Percentiles rank a stretch among this genome's conserved stretches.
Evolutionary conservation across 495 filamentous ascomycete genomes (phyloP).

Genomic region (Pyrenula aspistea): DNA sequence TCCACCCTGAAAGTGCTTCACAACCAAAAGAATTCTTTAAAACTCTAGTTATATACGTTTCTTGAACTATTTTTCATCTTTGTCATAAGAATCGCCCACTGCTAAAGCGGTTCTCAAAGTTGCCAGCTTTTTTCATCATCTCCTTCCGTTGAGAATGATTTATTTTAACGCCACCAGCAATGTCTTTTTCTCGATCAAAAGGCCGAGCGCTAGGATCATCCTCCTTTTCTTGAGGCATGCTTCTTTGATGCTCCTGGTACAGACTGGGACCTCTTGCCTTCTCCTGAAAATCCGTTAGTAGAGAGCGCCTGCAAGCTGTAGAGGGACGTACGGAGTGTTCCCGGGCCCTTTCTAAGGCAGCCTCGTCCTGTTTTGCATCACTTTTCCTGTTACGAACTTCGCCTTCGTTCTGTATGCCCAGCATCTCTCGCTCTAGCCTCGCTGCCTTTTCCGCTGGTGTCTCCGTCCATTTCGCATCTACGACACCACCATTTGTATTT

Average conservation of each 20-base stretch:
- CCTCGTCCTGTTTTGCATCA: conserved; percentile 19
- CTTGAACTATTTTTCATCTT: too few relatives aligned
- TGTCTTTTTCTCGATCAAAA: conserved; percentile 94
- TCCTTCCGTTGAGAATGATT: conserved; percentile 64
- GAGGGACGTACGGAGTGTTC: conserved; percentile 41
- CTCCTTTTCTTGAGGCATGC: conserved; percentile 43
- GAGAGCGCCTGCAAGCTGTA: neutral
- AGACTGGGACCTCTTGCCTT: conserved; percentile 50
- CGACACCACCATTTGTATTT: conserved; percentile 16
- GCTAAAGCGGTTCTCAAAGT: conserved; percentile 74
- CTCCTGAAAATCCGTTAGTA: conserved; percentile 25
- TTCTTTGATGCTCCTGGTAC: conserved; percentile 46
- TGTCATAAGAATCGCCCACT: conserved; percentile 60
- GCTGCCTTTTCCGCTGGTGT: conserved; percentile 79
- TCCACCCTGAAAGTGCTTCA: too few relatives aligned
- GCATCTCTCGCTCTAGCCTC: conserved; percentile 70
- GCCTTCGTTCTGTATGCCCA: conserved; percentile 44
- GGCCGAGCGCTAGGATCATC: conserved; percentile 84
- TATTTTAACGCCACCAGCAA: conserved; percentile 62
- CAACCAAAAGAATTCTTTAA: too few relatives aligned
- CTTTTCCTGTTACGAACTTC: conserved; percentile 6
- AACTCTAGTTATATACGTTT: too few relatives aligned
- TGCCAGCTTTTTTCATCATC: conserved; percentile 65
- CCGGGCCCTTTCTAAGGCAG: conserved; percentile 38
- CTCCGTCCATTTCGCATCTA: conserved; percentile 73